Evolutionary conservation across 345 rosid species (phyloP).

Genomic region (Tarenaya hassleriana): DNA sequence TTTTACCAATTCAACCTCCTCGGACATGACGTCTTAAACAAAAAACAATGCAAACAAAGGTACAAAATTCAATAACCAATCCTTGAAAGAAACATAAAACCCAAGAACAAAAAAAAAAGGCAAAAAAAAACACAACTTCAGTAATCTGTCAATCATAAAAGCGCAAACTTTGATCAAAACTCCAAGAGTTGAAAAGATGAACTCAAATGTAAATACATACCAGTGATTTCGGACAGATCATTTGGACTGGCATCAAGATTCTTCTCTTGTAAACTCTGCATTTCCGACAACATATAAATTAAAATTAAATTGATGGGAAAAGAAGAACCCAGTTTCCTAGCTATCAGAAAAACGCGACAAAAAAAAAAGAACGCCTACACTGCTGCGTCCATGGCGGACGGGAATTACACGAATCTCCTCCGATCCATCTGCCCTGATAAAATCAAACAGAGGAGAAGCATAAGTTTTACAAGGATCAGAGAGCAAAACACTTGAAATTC

Average conservation of each 20-base stretch:
- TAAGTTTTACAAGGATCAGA: neutral
- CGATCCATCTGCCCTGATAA: constrained; percentile 58
- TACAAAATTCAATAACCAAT: constrained; percentile 7
- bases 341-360: neutral
- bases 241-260: constrained; percentile 23
- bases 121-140: constrained; percentile 18
- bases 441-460: constrained; percentile 2
- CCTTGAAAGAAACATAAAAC: neutral
- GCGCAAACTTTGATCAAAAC: neutral
- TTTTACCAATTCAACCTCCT: constrained; percentile 38
- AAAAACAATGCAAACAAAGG: neutral
- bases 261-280: constrained; percentile 30
- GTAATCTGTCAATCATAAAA: neutral
- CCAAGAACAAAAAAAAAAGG: neutral
- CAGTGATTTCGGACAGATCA: neutral
- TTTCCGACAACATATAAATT: constrained; percentile 2
- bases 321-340: neutral
- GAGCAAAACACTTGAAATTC: too few relatives aligned
- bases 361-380: constrained; percentile 29
- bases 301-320: neutral
- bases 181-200: neutral
- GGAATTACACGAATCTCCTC: constrained; percentile 28
- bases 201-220: constrained; percentile 17
- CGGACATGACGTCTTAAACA: constrained; percentile 31
- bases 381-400: constrained; percentile 18